Evolutionary conservation across 768 basidiomycete species (phyloP).

Genomic region (Lenzites betulinus): DNA sequence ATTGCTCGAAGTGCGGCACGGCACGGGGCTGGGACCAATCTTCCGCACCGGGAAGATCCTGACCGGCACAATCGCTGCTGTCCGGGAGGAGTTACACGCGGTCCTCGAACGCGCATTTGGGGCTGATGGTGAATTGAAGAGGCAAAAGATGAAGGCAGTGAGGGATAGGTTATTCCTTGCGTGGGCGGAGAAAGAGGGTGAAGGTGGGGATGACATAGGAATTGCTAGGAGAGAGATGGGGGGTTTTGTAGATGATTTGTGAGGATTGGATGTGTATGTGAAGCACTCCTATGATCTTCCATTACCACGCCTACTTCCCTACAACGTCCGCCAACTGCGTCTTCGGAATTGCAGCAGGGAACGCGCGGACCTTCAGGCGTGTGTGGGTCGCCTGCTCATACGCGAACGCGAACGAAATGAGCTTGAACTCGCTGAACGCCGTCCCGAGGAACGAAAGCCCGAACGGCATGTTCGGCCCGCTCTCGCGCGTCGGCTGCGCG

Average conservation of each 20-base stretch:
- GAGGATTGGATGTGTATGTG: too few relatives aligned
- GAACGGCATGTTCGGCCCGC: conserved; percentile 33
- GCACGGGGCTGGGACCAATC: conserved; percentile 15
- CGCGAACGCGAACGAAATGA: conserved; percentile 61
- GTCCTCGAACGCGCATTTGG: conserved; percentile 27
- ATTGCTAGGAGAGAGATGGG: neutral
- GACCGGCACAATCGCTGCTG: conserved; percentile 28
- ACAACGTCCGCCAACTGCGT: conserved; percentile 35
- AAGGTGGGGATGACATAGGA: neutral
- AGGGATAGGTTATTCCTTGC: too few relatives aligned
- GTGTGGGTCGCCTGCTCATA: conserved; percentile 50
- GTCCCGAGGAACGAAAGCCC: conserved; percentile 65
- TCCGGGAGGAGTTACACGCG: conserved; percentile 21
- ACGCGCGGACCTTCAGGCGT: conserved; percentile 33
- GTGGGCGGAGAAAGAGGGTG: conserved; percentile 8
- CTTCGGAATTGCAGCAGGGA: conserved; percentile 34
- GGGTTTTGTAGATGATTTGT: conserved; percentile 1
- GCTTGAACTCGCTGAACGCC: conserved; percentile 58
- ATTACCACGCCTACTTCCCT: conserved; percentile 2
- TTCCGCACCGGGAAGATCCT: conserved; percentile 18
- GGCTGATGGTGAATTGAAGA: conserved; percentile 28
- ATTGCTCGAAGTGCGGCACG: conserved; percentile 27
- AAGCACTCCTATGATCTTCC: too few relatives aligned
- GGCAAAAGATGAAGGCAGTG: too few relatives aligned
- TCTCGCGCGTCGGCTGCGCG: conserved; percentile 22